Conservation (phyloP, 2,329 filamentous ascomycete genomes). For the Trichoderma pleuroti region DNA sequence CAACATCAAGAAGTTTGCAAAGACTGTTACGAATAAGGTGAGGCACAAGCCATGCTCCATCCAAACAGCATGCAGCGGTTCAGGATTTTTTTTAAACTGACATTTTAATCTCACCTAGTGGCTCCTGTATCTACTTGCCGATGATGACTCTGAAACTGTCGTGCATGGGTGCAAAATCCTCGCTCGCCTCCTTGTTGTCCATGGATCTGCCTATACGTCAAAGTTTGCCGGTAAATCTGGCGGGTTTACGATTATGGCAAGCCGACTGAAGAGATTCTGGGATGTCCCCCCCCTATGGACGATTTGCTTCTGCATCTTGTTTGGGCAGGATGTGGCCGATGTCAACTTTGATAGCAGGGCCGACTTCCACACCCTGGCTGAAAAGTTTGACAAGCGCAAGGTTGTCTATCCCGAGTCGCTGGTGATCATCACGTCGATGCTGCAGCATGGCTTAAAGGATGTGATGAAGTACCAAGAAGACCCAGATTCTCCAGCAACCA, state of each 20-base stretch:
- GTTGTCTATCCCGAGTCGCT: constrained; percentile 76
- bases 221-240: constrained; percentile 83
- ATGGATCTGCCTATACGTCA: constrained; percentile 74
- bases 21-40: constrained; percentile 93
- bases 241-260: constrained; percentile 82
- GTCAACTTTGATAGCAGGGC: constrained; percentile 71
- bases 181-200: constrained; percentile 75
- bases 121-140: constrained; percentile 85
- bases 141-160: constrained; percentile 79
- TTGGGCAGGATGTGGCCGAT: constrained; percentile 74
- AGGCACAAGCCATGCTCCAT: constrained; percentile 14
- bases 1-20: constrained; percentile 82
- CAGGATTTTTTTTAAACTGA: background rate
- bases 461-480: constrained; percentile 61
- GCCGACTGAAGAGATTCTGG: constrained; percentile 84
- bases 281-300: constrained; percentile 80
- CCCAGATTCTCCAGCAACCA: constrained; percentile 48
- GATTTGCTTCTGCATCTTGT: constrained; percentile 82
- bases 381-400: constrained; percentile 66
- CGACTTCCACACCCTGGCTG: constrained; percentile 68
- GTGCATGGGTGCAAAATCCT: constrained; percentile 78
- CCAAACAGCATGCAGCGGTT: background rate
- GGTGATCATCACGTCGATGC: constrained; percentile 77
- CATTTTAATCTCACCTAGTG: constrained; percentile 52
- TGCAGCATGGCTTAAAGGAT: constrained; percentile 77